These are phyloP conservation scores for Globisporangium mamillatum DNA, from an alignment of 352 stramenopile genomes.

Conservation along the genomic window DNA sequence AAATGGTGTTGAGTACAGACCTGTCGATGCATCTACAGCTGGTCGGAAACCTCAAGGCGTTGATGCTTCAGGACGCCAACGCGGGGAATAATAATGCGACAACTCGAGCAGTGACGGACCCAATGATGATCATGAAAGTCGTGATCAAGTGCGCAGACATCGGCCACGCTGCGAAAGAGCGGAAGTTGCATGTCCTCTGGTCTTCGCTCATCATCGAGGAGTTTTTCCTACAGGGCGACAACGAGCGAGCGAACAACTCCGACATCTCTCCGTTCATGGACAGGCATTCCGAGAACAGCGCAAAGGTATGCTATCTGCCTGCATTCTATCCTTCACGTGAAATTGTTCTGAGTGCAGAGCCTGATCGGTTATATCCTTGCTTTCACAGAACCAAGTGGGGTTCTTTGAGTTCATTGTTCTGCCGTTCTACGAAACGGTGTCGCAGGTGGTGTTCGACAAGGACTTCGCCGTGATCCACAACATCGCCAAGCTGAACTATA, in stretches of 20 bases:
- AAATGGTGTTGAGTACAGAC: constrained; percentile 88
- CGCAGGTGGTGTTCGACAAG: constrained; percentile 71
- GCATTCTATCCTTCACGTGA: too few relatives aligned
- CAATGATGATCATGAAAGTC: constrained; percentile 88
- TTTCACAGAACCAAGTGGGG: constrained; percentile 72
- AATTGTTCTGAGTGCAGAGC: background rate
- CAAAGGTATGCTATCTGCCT: constrained; percentile 47
- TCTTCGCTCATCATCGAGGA: constrained; percentile 92
- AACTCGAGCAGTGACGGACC: constrained; percentile 46
- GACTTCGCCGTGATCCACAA: constrained; percentile 71
- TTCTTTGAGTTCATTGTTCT: constrained; percentile 87
- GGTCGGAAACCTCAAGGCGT: constrained; percentile 70
- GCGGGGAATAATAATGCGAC: constrained; percentile 17
- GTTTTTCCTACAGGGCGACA: constrained; percentile 94
- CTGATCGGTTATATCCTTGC: constrained; percentile 12
- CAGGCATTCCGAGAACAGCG: constrained; percentile 82
- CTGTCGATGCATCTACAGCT: constrained; percentile 81
- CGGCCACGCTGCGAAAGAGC: constrained; percentile 88
- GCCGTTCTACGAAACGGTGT: constrained; percentile 77
- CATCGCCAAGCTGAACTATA: constrained; percentile 84
- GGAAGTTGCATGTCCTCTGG: constrained; percentile 87
- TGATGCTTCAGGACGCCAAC: constrained; percentile 67
- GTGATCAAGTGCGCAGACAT: constrained; percentile 92
- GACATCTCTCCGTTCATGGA: constrained; percentile 93
- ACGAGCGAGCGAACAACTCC: constrained; percentile 86